Percentiles rank a stretch among this genome's conserved stretches.
These are phyloP conservation scores for Crithidia brevicula DNA, from an alignment of 208 protist species.

Conservation along the genomic window DNA sequence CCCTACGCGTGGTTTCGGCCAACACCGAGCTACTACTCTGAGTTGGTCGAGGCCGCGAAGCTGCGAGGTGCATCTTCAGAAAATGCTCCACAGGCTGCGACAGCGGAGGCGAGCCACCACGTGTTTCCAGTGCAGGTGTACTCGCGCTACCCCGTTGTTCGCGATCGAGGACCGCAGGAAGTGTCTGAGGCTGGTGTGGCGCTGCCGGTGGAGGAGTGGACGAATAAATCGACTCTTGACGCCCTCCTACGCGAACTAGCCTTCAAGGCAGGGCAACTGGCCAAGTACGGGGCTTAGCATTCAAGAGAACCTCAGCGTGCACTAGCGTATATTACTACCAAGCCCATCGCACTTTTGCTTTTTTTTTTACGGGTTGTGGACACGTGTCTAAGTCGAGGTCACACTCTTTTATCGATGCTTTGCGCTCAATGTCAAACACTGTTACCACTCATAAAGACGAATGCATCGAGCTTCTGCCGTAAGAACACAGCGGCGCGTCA, in stretches of 20 bases:
- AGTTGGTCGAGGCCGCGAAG: slow-evolving; percentile 5
- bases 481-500: too few relatives aligned
- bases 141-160: slow-evolving; percentile 35
- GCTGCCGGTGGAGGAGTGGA: slow-evolving; percentile 1
- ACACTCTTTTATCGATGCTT: too few relatives aligned
- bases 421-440: too few relatives aligned
- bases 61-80: not conserved
- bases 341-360: too few relatives aligned
- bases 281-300: slow-evolving; percentile 69
- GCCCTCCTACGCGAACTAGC: slow-evolving; percentile 57
- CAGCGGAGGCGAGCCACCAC: not conserved
- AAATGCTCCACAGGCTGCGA: not conserved
- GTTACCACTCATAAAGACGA: slow-evolving; percentile 8
- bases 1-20: slow-evolving; percentile 46
- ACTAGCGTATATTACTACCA: too few relatives aligned
- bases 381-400: too few relatives aligned
- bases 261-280: slow-evolving; percentile 60
- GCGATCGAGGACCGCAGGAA: slow-evolving; percentile 26
- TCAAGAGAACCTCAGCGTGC: too few relatives aligned
- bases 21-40: slow-evolving; percentile 40
- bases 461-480: too few relatives aligned
- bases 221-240: slow-evolving; percentile 40
- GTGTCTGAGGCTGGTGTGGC: not conserved
- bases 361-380: too few relatives aligned
- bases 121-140: slow-evolving; percentile 36